Evolutionary conservation across 108 stramenopile species (phyloP).

Genomic region (Nitzschia palea): DNA sequence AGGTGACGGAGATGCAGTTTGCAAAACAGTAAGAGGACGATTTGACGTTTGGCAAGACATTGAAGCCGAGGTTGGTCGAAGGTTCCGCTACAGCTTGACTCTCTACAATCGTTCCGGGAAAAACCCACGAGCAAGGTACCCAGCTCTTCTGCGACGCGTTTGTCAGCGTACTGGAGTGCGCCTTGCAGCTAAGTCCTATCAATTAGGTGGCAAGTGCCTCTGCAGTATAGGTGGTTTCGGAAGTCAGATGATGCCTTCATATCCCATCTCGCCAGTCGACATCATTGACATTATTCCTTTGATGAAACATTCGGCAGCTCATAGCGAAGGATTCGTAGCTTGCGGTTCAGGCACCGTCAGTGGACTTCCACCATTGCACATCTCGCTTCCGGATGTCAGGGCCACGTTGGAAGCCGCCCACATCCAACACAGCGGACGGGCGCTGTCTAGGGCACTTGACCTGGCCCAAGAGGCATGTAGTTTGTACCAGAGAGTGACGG

Average conservation of each 20-base stretch:
- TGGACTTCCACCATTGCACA: constrained; percentile 60
- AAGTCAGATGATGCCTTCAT: constrained; percentile 49
- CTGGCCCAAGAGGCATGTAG: constrained; percentile 76
- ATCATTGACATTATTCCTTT: constrained; percentile 87
- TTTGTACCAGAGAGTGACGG: constrained; percentile 78
- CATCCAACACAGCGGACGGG: constrained; percentile 44
- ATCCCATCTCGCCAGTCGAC: constrained; percentile 82
- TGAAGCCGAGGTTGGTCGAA: constrained; percentile 67
- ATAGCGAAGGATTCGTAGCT: constrained; percentile 64
- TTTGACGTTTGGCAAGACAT: constrained; percentile 77
- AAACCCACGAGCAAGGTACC: constrained; percentile 44
- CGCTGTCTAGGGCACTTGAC: constrained; percentile 67
- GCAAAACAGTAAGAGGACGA: constrained; percentile 36
- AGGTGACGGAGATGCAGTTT: constrained; percentile 40
- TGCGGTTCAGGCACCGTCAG: constrained; percentile 48
- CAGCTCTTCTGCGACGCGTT: constrained; percentile 81
- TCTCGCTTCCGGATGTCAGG: constrained; percentile 81
- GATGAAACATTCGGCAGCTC: constrained; percentile 87
- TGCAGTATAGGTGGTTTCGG: constrained; percentile 44
- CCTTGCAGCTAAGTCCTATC: constrained; percentile 75
- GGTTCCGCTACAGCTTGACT: constrained; percentile 69
- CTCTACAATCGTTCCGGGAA: constrained; percentile 57
- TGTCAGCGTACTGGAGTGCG: constrained; percentile 90
- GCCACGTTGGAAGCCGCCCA: constrained; percentile 74
- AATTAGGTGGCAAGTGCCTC: constrained; percentile 65